Conservation (phyloP, 768 basidiomycete species). For the Candolleomyces efflorescens region DNA sequence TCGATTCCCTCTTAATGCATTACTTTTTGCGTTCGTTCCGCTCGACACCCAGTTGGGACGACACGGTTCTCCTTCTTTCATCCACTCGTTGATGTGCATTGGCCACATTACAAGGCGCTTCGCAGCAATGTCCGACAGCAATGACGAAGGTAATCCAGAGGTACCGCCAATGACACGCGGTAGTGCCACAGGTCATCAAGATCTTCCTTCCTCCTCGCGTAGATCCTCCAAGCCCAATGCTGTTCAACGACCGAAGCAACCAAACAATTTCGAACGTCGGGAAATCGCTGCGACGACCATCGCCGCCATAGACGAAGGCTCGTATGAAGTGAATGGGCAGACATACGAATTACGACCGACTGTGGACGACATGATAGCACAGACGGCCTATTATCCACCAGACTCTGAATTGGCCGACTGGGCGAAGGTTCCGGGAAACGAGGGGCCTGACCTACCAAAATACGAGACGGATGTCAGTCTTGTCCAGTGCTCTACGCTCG, state of each 20-base stretch:
- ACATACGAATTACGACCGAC: slow-evolving; percentile 22
- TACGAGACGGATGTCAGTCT: slow-evolving; percentile 27
- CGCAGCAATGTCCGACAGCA: not conserved
- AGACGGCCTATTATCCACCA: slow-evolving; percentile 49
- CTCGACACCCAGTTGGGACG: not conserved
- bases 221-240: not conserved
- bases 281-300: slow-evolving; percentile 50
- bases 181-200: not conserved
- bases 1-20: slow-evolving; percentile 84
- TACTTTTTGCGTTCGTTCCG: not conserved
- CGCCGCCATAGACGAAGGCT: slow-evolving; percentile 42
- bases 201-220: not conserved
- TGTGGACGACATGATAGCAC: slow-evolving; percentile 25
- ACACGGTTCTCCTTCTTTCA: too few species aligned
- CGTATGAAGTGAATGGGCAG: slow-evolving; percentile 22
- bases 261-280: not conserved
- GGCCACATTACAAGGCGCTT: too few species aligned
- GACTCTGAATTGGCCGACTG: slow-evolving; percentile 44
- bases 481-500: slow-evolving; percentile 47
- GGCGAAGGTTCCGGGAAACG: slow-evolving; percentile 17
- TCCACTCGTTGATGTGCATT: not conserved
- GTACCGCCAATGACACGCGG: not conserved
- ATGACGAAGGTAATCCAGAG: not conserved
- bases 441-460: not conserved
- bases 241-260: not conserved